Percentiles rank a stretch among this genome's conserved stretches.
Conservation (phyloP, 1,139 yeast genomes). For the Blastobotrys indianensis region DNA sequence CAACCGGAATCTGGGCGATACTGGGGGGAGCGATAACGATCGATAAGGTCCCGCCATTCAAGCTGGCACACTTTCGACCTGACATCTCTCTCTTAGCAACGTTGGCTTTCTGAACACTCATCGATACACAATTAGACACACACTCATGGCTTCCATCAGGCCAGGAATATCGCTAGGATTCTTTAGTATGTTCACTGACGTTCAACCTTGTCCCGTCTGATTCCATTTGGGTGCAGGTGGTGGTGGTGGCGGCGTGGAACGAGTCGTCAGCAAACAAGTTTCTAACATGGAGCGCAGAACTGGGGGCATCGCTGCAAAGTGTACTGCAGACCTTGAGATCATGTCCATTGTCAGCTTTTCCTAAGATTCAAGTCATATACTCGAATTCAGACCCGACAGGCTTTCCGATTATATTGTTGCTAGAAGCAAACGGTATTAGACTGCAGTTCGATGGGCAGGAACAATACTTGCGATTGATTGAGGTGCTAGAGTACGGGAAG, state of each 20-base stretch:
- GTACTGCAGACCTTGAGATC: slow-evolving; percentile 21
- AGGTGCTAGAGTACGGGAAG: slow-evolving; percentile 26
- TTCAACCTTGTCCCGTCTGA: neutral
- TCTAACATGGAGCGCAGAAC: slow-evolving; percentile 12
- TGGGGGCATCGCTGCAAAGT: slow-evolving; percentile 25
- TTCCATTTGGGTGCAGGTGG: neutral
- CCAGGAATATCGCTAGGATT: slow-evolving; percentile 19
- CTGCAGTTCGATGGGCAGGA: slow-evolving; percentile 26
- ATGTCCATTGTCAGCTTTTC: slow-evolving; percentile 21
- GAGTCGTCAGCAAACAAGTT: no score
- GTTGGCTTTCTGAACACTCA: no score
- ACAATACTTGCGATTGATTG: slow-evolving; percentile 27
- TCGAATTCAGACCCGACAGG: slow-evolving; percentile 19
- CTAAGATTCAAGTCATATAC: slow-evolving; percentile 24
- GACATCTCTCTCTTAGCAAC: no score
- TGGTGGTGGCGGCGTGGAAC: neutral
- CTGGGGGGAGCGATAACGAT: no score
- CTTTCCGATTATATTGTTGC: slow-evolving; percentile 21
- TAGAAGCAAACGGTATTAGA: slow-evolving; percentile 26
- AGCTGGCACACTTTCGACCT: no score
- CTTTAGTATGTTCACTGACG: slow-evolving; percentile 13
- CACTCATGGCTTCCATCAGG: slow-evolving; percentile 15
- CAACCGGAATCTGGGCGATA: no score
- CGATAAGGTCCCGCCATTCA: no score
- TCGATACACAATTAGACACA: no score